Conservation (phyloP, 129 eudicot species). For the Lactuca sativa region DNA sequence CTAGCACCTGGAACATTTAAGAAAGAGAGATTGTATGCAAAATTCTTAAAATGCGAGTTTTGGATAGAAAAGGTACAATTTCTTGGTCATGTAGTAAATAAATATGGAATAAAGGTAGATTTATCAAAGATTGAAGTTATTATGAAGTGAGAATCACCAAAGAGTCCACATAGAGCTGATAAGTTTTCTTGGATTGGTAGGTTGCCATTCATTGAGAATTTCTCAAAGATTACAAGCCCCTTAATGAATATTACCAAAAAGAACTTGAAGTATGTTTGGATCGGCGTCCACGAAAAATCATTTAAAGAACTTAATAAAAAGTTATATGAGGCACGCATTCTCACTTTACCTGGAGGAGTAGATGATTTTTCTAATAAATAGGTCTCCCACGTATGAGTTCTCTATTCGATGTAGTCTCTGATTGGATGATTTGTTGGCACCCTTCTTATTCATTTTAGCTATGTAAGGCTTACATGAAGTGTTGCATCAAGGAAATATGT, state of each 20-base stretch:
- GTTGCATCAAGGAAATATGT: too few species aligned
- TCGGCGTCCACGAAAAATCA: too few species aligned
- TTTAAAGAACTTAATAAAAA: too few species aligned
- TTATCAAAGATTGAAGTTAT: neutral
- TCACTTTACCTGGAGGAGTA: too few species aligned
- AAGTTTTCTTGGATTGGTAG: neutral
- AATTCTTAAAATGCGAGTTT: neutral
- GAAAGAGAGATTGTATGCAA: neutral
- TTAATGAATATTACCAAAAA: neutral
- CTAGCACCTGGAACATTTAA: neutral
- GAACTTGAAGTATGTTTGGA: neutral
- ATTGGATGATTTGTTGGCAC: too few species aligned
- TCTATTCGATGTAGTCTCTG: too few species aligned
- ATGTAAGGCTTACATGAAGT: too few species aligned
- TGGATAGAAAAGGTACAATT: neutral
- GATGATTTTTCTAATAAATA: too few species aligned
- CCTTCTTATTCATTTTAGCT: too few species aligned
- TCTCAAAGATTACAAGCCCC: neutral
- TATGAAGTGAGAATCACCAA: neutral
- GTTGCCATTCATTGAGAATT: neutral
- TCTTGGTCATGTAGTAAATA: conserved; percentile 2
- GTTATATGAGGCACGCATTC: too few species aligned
- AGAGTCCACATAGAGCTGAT: neutral
- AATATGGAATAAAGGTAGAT: neutral
- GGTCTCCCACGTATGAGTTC: too few species aligned